phyloP scores from a whole-genome alignment of 2,329 filamentous ascomycete genomes.

The Penicillium griseofulvum region DNA sequence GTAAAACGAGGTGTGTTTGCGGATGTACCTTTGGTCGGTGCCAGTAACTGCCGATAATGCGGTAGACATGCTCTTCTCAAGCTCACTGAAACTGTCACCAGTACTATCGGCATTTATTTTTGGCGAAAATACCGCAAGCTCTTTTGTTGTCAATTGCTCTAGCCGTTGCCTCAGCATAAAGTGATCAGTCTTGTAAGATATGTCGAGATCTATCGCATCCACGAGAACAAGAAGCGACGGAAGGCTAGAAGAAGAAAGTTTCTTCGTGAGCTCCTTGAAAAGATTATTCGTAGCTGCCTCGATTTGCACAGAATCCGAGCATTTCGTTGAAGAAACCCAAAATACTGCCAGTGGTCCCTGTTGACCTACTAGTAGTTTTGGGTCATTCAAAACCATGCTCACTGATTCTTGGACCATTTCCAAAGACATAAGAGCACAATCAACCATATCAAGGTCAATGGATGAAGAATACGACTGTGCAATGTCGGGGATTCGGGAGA shows the following conservation, averaged over 20 bases:
- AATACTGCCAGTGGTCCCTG: conserved; percentile 64
- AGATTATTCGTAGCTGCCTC: conserved; percentile 44
- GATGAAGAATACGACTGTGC: conserved; percentile 78
- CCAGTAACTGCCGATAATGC: conserved; percentile 54
- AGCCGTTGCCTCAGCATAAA: conserved; percentile 52
- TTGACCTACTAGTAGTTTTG: conserved; percentile 34
- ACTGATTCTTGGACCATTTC: conserved; percentile 59
- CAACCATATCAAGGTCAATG: conserved; percentile 76
- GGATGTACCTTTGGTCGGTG: conserved; percentile 50
- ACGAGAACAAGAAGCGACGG: conserved; percentile 72
- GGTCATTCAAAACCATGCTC: conserved; percentile 57
- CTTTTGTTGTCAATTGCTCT: conserved; percentile 43
- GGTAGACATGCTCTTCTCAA: conserved; percentile 57
- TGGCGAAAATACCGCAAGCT: conserved; percentile 45
- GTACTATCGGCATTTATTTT: conserved; percentile 27
- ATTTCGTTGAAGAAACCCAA: conserved; percentile 53
- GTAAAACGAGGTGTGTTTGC: conserved; percentile 68
- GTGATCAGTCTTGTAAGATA: conserved; percentile 72
- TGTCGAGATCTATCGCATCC: conserved; percentile 65
- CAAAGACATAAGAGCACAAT: conserved; percentile 57
- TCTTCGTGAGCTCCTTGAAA: conserved; percentile 54
- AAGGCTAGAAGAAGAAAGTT: conserved; percentile 73
- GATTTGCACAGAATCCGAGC: conserved; percentile 1
- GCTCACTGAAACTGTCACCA: conserved; percentile 48
- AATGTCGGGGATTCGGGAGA: conserved; percentile 72